Base-by-base conservation (phyloP, 1,139 yeast species). In the Saccharomyces hybrid region DNA sequence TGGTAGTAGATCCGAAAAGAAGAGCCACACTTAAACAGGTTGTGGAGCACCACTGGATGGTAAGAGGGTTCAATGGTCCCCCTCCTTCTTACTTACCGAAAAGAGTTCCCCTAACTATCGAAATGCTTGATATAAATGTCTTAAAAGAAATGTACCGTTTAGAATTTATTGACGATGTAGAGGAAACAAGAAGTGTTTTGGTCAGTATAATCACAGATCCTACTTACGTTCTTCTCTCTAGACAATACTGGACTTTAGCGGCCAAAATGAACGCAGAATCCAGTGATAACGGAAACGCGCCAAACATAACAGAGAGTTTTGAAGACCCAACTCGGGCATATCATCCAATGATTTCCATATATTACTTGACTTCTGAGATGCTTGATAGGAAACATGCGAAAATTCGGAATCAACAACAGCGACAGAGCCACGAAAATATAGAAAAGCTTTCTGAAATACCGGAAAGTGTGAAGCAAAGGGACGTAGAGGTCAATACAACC, bases 31-130 rank as follows among this genome's bases (percentile, higher is more conserved):
- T 93, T 57, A 76, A 78, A 54, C 96, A 90, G 64, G 88, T 93
- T 5, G 78, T 87, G 62, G 76, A 79, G 56, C 98, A 93, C 65
- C 97, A 96, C 4, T 93, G 99, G 99, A 86, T 93, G 88, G 78
- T 78, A 56, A 83, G 83, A 67, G 97, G 97, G n/a, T 88, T 80
- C 67, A 96, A 88, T 56, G 80, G 79, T 48, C 80, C 84, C 0
- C 84, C 88, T 4, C 78, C 83, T 4, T 82, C 83, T 52, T 84
- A 82, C 67, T 71, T 90, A 26, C 97, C 97, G 0, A 78, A 76
- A 52, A 77, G 99, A 63, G 70, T 73, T 3, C 98, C 99, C 1
- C 73, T 93, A 53, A 73, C 79, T 28, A 95, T 96, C 0, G 63
- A 62, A 14, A 56, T 55, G 50, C 75, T 93, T 50, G 88, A 89